These are phyloP conservation scores for Aureobasidium vineae DNA, from an alignment of 2,329 filamentous ascomycete genomes.

Conservation along the genomic window DNA sequence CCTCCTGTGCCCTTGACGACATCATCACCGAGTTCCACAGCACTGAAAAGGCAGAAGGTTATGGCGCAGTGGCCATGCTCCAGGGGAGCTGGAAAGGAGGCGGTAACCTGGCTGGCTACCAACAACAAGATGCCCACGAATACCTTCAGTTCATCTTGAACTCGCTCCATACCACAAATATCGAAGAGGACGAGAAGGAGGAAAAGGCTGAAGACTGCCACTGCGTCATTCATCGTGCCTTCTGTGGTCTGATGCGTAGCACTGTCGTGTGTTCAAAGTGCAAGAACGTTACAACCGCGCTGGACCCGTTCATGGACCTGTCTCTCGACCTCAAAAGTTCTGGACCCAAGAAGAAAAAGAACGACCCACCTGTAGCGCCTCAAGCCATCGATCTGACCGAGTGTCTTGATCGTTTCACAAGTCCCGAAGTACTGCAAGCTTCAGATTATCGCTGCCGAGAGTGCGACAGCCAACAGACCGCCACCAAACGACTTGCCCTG, in stretches of 20 bases:
- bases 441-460: slow-evolving; percentile 85
- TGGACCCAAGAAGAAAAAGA: slow-evolving; percentile 55
- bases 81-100: slow-evolving; percentile 82
- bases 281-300: slow-evolving; percentile 73
- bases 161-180: slow-evolving; percentile 77
- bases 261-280: slow-evolving; percentile 90
- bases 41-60: slow-evolving; percentile 81
- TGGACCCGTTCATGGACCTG: slow-evolving; percentile 88
- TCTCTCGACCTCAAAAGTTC: slow-evolving; percentile 76
- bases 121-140: slow-evolving; percentile 95
- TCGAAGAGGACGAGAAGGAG: slow-evolving; percentile 44
- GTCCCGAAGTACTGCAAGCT: slow-evolving; percentile 67
- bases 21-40: slow-evolving; percentile 64
- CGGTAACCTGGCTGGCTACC: slow-evolving; percentile 72
- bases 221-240: slow-evolving; percentile 91
- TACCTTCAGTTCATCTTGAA: slow-evolving; percentile 96
- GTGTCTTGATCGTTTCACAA: slow-evolving; percentile 85
- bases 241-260: slow-evolving; percentile 87
- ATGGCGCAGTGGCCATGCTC: slow-evolving; percentile 84
- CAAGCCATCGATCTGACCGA: slow-evolving; percentile 46
- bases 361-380: slow-evolving; percentile 31
- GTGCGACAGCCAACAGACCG: slow-evolving; percentile 72
- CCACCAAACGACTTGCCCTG: slow-evolving; percentile 79
- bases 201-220: slow-evolving; percentile 57
- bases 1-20: slow-evolving; percentile 61